These are phyloP conservation scores for Polyporus tsugae DNA, from an alignment of 1,284 basidiomycete genomes.

Conservation along the genomic window DNA sequence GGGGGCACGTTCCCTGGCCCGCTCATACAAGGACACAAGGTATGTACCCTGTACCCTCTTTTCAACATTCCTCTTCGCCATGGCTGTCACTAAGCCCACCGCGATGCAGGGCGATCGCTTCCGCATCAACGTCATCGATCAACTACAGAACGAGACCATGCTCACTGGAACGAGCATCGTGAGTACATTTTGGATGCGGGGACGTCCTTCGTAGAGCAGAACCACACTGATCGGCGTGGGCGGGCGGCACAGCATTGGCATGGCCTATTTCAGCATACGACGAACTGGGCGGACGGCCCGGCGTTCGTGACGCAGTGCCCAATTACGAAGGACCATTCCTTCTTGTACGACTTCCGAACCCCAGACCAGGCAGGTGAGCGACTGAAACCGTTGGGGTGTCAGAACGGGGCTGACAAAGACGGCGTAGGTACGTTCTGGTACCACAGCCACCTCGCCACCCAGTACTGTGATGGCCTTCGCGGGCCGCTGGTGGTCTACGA, in stretches of 20 bases:
- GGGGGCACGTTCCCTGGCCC: conserved; percentile 37
- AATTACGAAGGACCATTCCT: conserved; percentile 51
- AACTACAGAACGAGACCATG: conserved; percentile 44
- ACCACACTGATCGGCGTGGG: not conserved
- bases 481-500: conserved; percentile 52
- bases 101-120: conserved; percentile 34
- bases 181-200: conserved; percentile 16
- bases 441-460: conserved; percentile 36
- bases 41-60: conserved; percentile 10
- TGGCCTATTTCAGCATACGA: conserved; percentile 40
- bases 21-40: conserved; percentile 35
- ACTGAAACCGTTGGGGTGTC: not conserved
- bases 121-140: conserved; percentile 45
- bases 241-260: conserved; percentile 42
- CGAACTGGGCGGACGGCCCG: conserved; percentile 41
- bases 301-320: conserved; percentile 55
- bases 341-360: conserved; percentile 47
- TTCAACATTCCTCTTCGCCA: not conserved
- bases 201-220: not conserved
- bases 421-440: conserved; percentile 35
- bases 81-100: not conserved
- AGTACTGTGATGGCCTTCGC: conserved; percentile 47
- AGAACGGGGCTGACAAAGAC: not conserved
- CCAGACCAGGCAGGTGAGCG: conserved; percentile 40
- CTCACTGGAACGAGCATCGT: conserved; percentile 44